Evolutionary conservation across 805 yeast species (phyloP), one percentile per base, ranked within the genome.

Genomic region (Wickerhamomyces strasburgensis): DNA sequence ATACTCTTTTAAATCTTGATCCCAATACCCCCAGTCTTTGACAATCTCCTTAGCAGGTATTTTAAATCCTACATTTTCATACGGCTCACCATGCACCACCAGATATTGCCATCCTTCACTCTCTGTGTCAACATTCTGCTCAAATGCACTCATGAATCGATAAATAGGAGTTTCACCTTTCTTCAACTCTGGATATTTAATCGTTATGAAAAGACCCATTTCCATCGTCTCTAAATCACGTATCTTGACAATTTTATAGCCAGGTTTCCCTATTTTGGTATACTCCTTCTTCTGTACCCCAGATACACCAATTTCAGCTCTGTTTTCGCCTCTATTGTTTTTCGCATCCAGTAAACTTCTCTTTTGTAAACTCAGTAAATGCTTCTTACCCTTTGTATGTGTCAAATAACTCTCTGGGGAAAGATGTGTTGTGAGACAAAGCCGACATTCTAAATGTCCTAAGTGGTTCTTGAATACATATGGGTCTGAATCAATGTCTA

Each of bases 71-170:
- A 87, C 67, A 40, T 80, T 86, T 43, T 87, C 90, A 57, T 86
- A 93, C 2, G 97, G 97, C 56, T 87, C 96, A 3, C 82, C 93
- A n/a, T 88, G 79, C 0, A 89, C 61, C 9, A 89, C 78, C 45
- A 93, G 50, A 55, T 80, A 89, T 59, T 84, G 94, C 58, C 56
- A 77, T 8, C 66, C 62, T 27, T 64, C 60, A 34, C 30, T 34
- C 5, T 66, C 62, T 35, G 75, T 75, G 49, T 72, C 75, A 5
- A 67, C 61, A 6, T 64, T 56, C 36, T 80, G 78, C 49, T 93
- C 98, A 51, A 73, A 79, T 21, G 80, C 75, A 27, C 86, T 76
- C 84, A 89, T 82, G 30, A 90, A 61, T 37, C 96, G 65, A 58
- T 77, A 82, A 33, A 75, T 65, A 9, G 96, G 95, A 29, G 57